phyloP scores from a whole-genome alignment of 2,329 filamentous ascomycete genomes.

The Calonectria hawksworthii region DNA sequence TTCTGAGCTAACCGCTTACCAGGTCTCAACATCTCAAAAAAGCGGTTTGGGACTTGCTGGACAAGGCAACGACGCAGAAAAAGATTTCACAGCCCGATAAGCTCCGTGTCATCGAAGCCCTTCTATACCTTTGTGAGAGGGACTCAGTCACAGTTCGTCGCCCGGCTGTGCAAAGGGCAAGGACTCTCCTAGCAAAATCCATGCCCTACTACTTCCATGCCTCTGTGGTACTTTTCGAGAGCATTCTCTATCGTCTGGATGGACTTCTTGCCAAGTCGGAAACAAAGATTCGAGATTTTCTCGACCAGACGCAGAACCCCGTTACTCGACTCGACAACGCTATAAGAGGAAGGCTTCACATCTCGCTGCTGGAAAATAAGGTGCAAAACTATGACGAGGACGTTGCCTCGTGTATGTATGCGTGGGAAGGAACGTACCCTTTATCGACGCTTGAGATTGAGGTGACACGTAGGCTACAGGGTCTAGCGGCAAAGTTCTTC shows the following conservation, averaged over 20 bases:
- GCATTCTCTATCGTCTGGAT: slow-evolving; percentile 47
- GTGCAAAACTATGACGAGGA: slow-evolving; percentile 49
- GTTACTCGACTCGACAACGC: slow-evolving; percentile 47
- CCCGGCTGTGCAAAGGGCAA: slow-evolving; percentile 43
- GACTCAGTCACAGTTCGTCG: slow-evolving; percentile 45
- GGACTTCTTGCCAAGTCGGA: slow-evolving; percentile 45
- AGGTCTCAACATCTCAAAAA: slow-evolving; percentile 45
- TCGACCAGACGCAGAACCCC: slow-evolving; percentile 26
- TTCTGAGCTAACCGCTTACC: background rate
- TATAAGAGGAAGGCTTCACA: slow-evolving; percentile 49
- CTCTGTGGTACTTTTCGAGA: slow-evolving; percentile 48
- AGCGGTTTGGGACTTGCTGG: slow-evolving; percentile 45
- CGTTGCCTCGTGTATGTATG: slow-evolving; percentile 48
- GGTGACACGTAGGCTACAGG: slow-evolving; percentile 51
- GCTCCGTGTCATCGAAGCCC: slow-evolving; percentile 42
- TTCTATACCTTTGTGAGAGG: slow-evolving; percentile 50
- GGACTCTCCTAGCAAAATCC: slow-evolving; percentile 39
- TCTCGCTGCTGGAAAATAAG: slow-evolving; percentile 53
- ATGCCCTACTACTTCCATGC: slow-evolving; percentile 52
- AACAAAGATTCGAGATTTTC: slow-evolving; percentile 43
- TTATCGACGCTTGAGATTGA: slow-evolving; percentile 51
- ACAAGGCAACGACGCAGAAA: slow-evolving; percentile 29
- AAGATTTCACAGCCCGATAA: slow-evolving; percentile 33
- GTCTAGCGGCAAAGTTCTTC: slow-evolving; percentile 49
- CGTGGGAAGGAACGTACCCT: slow-evolving; percentile 47